A percentile compares a stretch with the other conserved stretches of the same genome.
Evolutionary conservation across 768 basidiomycete species (phyloP).

Genomic region (Pleurotus eryngii): DNA sequence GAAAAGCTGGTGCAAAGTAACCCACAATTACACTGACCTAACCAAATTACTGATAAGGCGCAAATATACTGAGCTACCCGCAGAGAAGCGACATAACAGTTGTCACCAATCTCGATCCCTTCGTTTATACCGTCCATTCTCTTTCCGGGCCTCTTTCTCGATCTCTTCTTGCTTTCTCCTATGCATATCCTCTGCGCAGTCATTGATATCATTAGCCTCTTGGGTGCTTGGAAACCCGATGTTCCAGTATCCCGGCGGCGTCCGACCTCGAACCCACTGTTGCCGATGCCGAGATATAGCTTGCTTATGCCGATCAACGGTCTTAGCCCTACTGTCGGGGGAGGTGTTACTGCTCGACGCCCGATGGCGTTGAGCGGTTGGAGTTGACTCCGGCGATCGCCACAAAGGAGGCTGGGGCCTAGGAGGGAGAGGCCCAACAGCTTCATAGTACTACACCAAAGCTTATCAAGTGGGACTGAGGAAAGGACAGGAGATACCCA

Average conservation of each 20-base stretch:
- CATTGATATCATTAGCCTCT: constrained; percentile 73
- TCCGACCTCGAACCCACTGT: constrained; percentile 65
- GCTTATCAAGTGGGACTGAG: not conserved
- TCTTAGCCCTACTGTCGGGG: constrained; percentile 14
- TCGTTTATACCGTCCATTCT: constrained; percentile 34
- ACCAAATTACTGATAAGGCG: not conserved
- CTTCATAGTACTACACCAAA: constrained; percentile 69
- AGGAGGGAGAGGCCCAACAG: constrained; percentile 66
- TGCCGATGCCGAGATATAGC: constrained; percentile 70
- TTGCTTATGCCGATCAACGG: constrained; percentile 57
- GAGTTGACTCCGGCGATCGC: constrained; percentile 54
- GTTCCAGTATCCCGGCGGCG: constrained; percentile 87
- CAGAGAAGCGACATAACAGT: not conserved
- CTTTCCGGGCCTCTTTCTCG: constrained; percentile 57
- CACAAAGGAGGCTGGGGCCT: constrained; percentile 69
- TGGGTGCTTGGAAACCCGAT: constrained; percentile 91
- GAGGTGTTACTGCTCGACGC: constrained; percentile 3
- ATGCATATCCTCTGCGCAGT: constrained; percentile 69
- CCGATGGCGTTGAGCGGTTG: constrained; percentile 21
- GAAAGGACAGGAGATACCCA: constrained; percentile 21
- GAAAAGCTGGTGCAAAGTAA: no score
- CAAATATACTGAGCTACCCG: not conserved
- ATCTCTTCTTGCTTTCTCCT: constrained; percentile 56
- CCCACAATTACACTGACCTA: not conserved
- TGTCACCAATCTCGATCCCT: constrained; percentile 6